phyloP scores from a whole-genome alignment of 2,329 filamentous ascomycete genomes.

The Xylariaceae sp. region DNA sequence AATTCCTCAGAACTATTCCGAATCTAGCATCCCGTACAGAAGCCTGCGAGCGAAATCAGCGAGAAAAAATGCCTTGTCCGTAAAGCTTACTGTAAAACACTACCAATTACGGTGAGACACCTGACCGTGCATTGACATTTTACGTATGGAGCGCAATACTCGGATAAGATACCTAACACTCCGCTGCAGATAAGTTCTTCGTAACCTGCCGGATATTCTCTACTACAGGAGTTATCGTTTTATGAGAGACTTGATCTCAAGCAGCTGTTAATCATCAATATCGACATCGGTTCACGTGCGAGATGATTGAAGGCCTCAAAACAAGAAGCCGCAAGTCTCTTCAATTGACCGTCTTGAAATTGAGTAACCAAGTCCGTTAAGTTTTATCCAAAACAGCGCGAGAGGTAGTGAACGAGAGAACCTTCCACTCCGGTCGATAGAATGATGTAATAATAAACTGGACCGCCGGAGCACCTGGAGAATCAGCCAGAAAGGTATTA shows the following conservation, averaged over 20 bases:
- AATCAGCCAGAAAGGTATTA: not conserved
- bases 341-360: not conserved
- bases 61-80: too few relatives aligned
- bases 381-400: not conserved
- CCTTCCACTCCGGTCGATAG: not conserved
- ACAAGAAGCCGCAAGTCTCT: not conserved
- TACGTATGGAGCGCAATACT: too few relatives aligned
- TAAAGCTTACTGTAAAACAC: too few relatives aligned
- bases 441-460: constrained; percentile 5
- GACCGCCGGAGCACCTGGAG: not conserved
- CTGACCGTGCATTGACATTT: too few relatives aligned
- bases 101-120: too few relatives aligned
- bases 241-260: not conserved
- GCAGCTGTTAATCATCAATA: not conserved
- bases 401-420: not conserved
- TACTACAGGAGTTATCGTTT: too few relatives aligned
- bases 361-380: not conserved
- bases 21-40: too few relatives aligned
- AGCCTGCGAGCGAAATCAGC: too few relatives aligned
- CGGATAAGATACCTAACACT: too few relatives aligned
- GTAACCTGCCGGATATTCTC: too few relatives aligned
- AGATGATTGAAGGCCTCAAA: not conserved
- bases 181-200: too few relatives aligned
- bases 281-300: not conserved
- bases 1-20: too few relatives aligned